phyloP scores from a whole-genome alignment of 108 stramenopile genomes.

The Cyclotella baltica region DNA sequence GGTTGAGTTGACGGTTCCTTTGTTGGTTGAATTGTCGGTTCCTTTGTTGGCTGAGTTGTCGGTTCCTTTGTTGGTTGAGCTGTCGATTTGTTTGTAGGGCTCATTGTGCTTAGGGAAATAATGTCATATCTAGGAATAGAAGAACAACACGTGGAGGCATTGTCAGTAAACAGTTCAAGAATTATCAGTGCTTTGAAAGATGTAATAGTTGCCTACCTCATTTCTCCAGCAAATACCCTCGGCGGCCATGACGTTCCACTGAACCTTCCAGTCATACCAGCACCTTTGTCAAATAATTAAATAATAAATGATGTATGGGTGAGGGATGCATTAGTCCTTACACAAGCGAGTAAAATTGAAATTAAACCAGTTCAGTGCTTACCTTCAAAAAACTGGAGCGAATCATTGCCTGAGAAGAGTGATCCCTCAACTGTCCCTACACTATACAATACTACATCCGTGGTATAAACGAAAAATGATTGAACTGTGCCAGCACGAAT shows the following conservation, averaged over 20 bases:
- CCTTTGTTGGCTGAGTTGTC: background rate
- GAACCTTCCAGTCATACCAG: slow-evolving; percentile 1
- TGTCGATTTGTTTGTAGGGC: background rate
- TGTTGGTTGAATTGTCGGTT: slow-evolving; percentile 2
- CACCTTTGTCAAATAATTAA: too few relatives aligned
- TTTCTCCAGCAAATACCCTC: background rate
- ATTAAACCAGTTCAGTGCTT: too few relatives aligned
- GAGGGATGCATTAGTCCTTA: too few relatives aligned
- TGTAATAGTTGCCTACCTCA: background rate
- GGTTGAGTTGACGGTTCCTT: background rate
- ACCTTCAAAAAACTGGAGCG: background rate
- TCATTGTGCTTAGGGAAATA: background rate
- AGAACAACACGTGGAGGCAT: background rate
- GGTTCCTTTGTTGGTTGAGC: background rate
- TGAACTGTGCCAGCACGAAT: background rate
- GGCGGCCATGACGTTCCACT: background rate
- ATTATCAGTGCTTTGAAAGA: background rate
- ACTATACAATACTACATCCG: background rate
- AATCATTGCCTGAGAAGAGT: background rate
- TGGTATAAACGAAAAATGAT: background rate
- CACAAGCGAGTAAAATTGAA: too few relatives aligned
- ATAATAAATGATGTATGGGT: too few relatives aligned
- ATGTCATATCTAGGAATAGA: background rate
- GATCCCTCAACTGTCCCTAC: background rate
- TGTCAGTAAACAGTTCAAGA: background rate